phyloP scores from a whole-genome alignment of 2,329 filamentous ascomycete species.

The Aspergillus bombycis region DNA sequence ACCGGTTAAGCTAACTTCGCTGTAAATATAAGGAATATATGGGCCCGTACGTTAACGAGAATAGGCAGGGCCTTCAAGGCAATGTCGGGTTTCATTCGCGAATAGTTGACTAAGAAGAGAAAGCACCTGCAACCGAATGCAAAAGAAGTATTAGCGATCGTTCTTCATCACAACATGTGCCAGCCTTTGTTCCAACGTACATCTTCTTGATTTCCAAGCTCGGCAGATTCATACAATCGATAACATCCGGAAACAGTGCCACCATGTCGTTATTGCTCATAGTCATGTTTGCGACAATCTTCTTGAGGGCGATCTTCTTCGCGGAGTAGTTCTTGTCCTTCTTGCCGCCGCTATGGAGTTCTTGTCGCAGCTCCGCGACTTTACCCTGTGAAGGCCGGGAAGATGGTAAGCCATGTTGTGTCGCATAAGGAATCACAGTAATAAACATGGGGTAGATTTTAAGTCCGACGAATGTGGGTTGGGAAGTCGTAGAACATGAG shows the following conservation, averaged over 20 bases:
- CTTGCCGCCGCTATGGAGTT: conserved; percentile 90
- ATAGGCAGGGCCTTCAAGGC: conserved; percentile 91
- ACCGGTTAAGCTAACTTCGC: conserved; percentile 14
- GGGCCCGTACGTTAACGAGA: conserved; percentile 68
- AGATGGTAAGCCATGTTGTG: conserved; percentile 35
- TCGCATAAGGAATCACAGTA: conserved; percentile 31
- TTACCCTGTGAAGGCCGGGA: conserved; percentile 75
- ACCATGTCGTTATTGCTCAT: conserved; percentile 99
- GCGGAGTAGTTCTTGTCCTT: conserved; percentile 95
- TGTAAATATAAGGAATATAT: neutral
- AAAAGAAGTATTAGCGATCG: neutral
- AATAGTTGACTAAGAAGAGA: conserved; percentile 95
- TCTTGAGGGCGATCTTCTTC: conserved; percentile 98
- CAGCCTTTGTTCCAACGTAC: conserved; percentile 52
- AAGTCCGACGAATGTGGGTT: neutral
- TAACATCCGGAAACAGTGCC: conserved; percentile 90
- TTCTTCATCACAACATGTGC: conserved; percentile 9
- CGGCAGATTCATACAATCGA: conserved; percentile 91
- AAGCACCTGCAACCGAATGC: conserved; percentile 73
- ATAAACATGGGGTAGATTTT: conserved; percentile 31
- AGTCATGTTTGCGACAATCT: conserved; percentile 99
- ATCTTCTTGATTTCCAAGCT: conserved; percentile 99
- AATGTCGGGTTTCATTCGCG: conserved; percentile 89
- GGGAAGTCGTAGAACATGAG: conserved; percentile 2
- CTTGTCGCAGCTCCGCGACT: conserved; percentile 92